Base-by-base conservation (phyloP, 495 filamentous ascomycete species). In the Neurospora sp. region DNA sequence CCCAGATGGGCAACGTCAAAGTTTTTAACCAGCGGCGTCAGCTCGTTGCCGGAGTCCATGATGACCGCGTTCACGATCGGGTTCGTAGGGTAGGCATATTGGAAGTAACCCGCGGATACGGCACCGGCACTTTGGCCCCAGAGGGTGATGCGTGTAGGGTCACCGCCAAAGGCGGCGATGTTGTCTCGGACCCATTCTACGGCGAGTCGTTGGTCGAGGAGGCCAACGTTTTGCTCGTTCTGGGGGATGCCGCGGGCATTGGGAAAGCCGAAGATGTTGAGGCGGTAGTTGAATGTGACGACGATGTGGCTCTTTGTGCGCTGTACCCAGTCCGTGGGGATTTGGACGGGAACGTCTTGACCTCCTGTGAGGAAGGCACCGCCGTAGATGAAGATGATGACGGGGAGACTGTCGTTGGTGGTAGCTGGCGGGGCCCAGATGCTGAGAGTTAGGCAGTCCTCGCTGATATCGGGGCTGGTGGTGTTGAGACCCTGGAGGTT, bases 211-310 rank as follows among this genome's bases (percentile, higher is more conserved):
- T 92, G 90, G 76, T 93, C 91, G 42, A 85, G 82, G 17, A 93
- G 82, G 0, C 87, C 92, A 4, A 88, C 83, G 72, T 93, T 94
- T 70, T 81, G 78, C 20, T 70, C 14, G 35, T 53, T 59, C 0
- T 73, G 68, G n/a, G 74, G 70, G 6, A 83, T 71, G 3, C 78
- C 82, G 2, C 73, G 76, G 27, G 79, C 77, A 40, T 77, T 84
- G 31, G 89, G 87, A 68, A 88, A 90, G 31, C 88, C 86, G 74
- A 91, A 89, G 72, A 92, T 86, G 77, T 90, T 89, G 70, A 90
- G 74, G 7, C 90, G 88, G 77, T 91, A 91, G 79, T 91, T 91
- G 78, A 90, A 84, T 6, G 83, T 82, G 16, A 91, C 87, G 71
- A 91, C 86, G 27, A 92, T 82, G 37, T 90, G 82, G 42, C 83